These are phyloP conservation scores for Acacia acuminata DNA, from an alignment of 306 rosid species.

Conservation along the genomic window DNA sequence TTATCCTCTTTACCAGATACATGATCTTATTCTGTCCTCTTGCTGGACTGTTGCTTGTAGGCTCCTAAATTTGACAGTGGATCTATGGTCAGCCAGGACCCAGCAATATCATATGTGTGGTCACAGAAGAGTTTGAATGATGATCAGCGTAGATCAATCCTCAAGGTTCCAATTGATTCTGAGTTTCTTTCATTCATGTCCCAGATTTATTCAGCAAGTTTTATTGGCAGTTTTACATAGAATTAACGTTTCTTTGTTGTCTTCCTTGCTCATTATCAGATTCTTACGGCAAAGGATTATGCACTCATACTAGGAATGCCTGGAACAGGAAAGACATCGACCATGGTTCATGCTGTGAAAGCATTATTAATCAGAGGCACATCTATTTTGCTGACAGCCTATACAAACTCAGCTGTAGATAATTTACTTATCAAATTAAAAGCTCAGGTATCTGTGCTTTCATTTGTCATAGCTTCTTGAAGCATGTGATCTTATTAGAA, in stretches of 20 bases:
- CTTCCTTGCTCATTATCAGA: slow-evolving; percentile 47
- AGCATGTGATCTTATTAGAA: neutral
- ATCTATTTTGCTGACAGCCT: slow-evolving; percentile 90
- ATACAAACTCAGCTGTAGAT: slow-evolving; percentile 94
- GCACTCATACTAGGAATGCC: slow-evolving; percentile 98
- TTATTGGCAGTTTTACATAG: slow-evolving; percentile 9
- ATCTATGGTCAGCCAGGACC: slow-evolving; percentile 83
- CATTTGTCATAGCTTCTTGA: slow-evolving; percentile 11
- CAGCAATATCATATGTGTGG: slow-evolving; percentile 85
- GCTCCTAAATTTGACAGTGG: slow-evolving; percentile 94
- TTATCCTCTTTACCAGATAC: slow-evolving; percentile 10
- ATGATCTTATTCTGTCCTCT: slow-evolving; percentile 26
- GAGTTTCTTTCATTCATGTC: slow-evolving; percentile 23
- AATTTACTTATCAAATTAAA: slow-evolving; percentile 88
- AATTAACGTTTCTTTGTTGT: slow-evolving; percentile 28
- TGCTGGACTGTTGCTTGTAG: slow-evolving; percentile 46
- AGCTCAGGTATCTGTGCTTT: slow-evolving; percentile 63
- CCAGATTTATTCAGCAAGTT: slow-evolving; percentile 23
- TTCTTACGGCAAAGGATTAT: slow-evolving; percentile 89
- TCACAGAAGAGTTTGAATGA: slow-evolving; percentile 76
- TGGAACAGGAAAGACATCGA: slow-evolving; percentile 97
- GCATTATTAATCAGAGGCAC: slow-evolving; percentile 88
- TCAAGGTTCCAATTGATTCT: slow-evolving; percentile 61
- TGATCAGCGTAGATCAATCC: slow-evolving; percentile 90
- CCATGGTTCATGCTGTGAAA: slow-evolving; percentile 97